Evolutionary conservation across 225 moss, liverwort and hornwort species (phyloP), one percentile per base, ranked within the genome.

Genomic region (Straminergon stramineum): DNA sequence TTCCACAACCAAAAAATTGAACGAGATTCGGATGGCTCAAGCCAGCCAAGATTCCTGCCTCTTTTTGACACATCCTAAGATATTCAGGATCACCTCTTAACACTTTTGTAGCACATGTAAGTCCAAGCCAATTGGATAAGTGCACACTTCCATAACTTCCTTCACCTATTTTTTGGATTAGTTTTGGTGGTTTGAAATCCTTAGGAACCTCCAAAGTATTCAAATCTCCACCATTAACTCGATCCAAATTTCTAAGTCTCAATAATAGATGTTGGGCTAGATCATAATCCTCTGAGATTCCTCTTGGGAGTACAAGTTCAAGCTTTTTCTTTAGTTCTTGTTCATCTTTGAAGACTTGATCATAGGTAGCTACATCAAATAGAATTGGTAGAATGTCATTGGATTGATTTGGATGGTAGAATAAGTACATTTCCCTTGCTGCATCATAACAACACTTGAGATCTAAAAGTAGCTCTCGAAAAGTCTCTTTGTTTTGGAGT

Each of bases 321-420:
- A 73, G 73, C 43, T 6, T 73, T 16, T 1, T 16, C 73, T 27
- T 27, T 0, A 73, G 1, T 16, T 43, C 73, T 28, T 43, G 4
- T 43, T 3, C 43, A 28, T 73, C 73, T 27, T 73, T 43, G 27
- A 43, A 5, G 0, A 73, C 27, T 73, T 73, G 27, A 5, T 73
- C 39, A 43, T 16, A 27, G 0, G 16, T 43, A 43, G 43, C 3
- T 0, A 10, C 73, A 73, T 73, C 43, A 73, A 73, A 73, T 0
- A 16, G 16, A 41, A 41, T 27, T 27, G 2, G 1, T 43, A 9
- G 0, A 0, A 41, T 9, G 1, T 41, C 1, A 0, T 5, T 71
- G 8, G 41, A 26, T 71, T 71, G 8, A 41, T 41, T 39, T 4
- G 71, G 24, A 26, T 41, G 71, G 26, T 41, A 5, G 4, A 23